Base-by-base conservation (phyloP, 306 rosid genomes). In the Corylus heterophylla region DNA sequence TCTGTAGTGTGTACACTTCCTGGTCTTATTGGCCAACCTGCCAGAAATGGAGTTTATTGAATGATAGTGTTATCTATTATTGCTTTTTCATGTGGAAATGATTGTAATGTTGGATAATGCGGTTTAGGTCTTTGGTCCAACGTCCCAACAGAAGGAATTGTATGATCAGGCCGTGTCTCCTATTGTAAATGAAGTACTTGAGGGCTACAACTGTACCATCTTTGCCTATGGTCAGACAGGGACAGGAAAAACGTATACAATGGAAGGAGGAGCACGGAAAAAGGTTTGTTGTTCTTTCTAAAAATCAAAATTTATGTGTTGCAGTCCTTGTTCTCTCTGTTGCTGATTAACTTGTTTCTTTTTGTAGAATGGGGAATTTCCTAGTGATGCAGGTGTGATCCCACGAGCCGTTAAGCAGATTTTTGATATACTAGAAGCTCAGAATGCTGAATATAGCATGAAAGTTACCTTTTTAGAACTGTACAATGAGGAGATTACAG, bases 151-250 rank as follows among this genome's bases (percentile, higher is more conserved):
- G 88, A 90, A 83, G 83, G 96, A 93, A 80, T 83, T 96, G 79
- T 96, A 93, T 76, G 98, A 96, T n/a, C 97, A 91, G 87, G 91
- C 97, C 42, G 98, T 96, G 74, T 93, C 93, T 81, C 99, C 98
- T 54, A 96, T 89, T 73, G 99, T 96, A 69, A 82, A 83, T 82
- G 99, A 96, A 93, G 99, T 96, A 71, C 99, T 96, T 51, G 99
- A 96, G 84, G 99, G 99, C 12, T 96, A 96, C 81, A 96, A 96
- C 82, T 96, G 99, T 75, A 96, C 99, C 62, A 96, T 96, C 77
- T 96, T 96, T 59, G 99, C 99, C 7, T 91, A 96, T 84, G 99
- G 99, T 61, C 99, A 96, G 82, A 96, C 99, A 2, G 99, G 99
- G 75, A 96, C 99, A 0, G 99, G 99, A 74, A 95, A 95, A 79